Evolutionary conservation across 768 basidiomycete species (phyloP).

Genomic region (Pleurotus giganteus): DNA sequence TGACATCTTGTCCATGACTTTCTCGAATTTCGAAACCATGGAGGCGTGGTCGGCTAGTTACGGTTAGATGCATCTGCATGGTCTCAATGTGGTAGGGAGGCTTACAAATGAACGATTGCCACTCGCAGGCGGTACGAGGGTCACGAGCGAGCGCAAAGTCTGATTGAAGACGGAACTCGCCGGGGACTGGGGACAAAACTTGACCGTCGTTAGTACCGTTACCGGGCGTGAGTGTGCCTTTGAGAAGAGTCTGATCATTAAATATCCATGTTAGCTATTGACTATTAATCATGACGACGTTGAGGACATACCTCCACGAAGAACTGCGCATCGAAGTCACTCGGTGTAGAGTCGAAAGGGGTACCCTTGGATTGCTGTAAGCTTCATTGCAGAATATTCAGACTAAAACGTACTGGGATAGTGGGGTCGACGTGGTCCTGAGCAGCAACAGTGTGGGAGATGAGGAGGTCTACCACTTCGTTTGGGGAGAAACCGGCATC

Average conservation of each 20-base stretch:
- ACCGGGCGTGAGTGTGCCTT: conserved; percentile 24
- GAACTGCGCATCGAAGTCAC: conserved; percentile 29
- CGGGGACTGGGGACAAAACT: conserved; percentile 19
- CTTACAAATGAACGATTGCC: conserved; percentile 11
- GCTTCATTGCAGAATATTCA: neutral
- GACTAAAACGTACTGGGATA: conserved; percentile 18
- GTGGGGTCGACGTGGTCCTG: conserved; percentile 20
- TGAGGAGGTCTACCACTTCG: conserved; percentile 16
- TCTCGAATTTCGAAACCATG: conserved; percentile 15
- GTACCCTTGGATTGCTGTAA: conserved; percentile 16
- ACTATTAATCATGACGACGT: neutral
- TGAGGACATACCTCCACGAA: conserved; percentile 22
- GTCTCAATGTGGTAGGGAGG: neutral
- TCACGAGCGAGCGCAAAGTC: conserved; percentile 16
- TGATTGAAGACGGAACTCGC: conserved; percentile 23
- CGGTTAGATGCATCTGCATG: neutral
- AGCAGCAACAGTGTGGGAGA: conserved; percentile 16
- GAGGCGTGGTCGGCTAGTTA: conserved; percentile 11
- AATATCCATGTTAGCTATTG: neutral
- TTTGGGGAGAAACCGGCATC: conserved; percentile 16
- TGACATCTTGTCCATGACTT: conserved; percentile 19
- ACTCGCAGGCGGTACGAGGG: conserved; percentile 10
- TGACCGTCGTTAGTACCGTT: conserved; percentile 22
- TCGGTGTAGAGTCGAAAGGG: conserved; percentile 30
- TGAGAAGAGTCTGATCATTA: conserved; percentile 22